Base-by-base conservation (phyloP, 345 rosid species). In the Syzygium grande region DNA sequence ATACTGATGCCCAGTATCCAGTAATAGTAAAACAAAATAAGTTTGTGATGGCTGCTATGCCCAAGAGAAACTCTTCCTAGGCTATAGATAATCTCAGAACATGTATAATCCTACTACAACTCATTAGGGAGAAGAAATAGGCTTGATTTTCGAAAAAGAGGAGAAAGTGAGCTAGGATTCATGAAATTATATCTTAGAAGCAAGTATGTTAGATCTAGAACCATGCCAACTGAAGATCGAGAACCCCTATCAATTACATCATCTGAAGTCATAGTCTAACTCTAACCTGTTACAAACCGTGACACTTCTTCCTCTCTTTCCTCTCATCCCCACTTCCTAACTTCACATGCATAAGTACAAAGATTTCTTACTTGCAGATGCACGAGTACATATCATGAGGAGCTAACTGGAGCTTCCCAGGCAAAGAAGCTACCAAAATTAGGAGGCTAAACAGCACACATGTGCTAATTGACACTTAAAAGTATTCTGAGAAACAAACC, bases 401-500 rank as follows among this genome's bases (percentile, higher is more conserved):
- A 73, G 83, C 83, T 73, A 19, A 11, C 49, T 73, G 25, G 83
- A 38, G 83, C 83, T 0, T 38, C 83, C 15, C 83, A 11, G 8
- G 83, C 49, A 73, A 73, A 19, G 83, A 38, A 73, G 13, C 83
- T 73, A 73, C 49, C 83, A 73, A 73, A 58, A 38, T 73, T 73
- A 73, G 27, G 83, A 73, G 27, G 83, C 49, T 73, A 73, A 73
- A 73, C 83, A 51, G 30, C 51, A 58, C 25, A 55, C 52, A 84
- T 25, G 22, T 9, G 58, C 59, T 43, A 51, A 51, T n/a, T 61
- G 46, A 52, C 54, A 61, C 27, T 9, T 34, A 49, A 46, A 79
- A 41, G 29, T 34, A 84, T 41, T 17, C 22, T 52, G 51, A 91
- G 89, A 86, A 90, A 87, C 96, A 52, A 89, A 97, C 99, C 99